phyloP scores from a whole-genome alignment of 1,139 yeast genomes.

The Pichia sp. region DNA sequence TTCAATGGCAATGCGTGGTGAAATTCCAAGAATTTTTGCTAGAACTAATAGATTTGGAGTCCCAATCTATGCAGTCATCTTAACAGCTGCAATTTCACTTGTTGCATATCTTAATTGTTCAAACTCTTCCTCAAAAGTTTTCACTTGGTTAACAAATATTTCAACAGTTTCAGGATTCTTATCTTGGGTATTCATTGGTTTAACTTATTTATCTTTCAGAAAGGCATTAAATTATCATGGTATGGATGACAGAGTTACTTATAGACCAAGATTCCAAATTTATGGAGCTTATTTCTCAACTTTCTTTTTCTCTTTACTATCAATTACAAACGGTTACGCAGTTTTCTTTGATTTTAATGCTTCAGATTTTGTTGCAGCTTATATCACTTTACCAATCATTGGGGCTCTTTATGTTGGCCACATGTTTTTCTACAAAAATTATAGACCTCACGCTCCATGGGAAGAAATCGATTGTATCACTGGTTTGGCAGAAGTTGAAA shows the following conservation, averaged over 20 bases:
- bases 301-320: conserved; percentile 36
- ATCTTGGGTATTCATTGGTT: conserved; percentile 37
- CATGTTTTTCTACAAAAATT: conserved; percentile 30
- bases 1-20: conserved; percentile 36
- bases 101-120: conserved; percentile 30
- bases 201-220: conserved; percentile 47
- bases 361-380: conserved; percentile 51
- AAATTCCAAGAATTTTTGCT: conserved; percentile 41
- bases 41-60: conserved; percentile 37
- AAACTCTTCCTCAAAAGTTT: conserved; percentile 26
- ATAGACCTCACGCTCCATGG: conserved; percentile 30
- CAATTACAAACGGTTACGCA: conserved; percentile 48
- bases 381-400: conserved; percentile 52
- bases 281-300: conserved; percentile 40
- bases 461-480: conserved; percentile 40
- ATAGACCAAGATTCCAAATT: conserved; percentile 38
- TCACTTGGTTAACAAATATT: conserved; percentile 35
- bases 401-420: conserved; percentile 37
- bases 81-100: conserved; percentile 32
- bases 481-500: conserved; percentile 37
- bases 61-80: conserved; percentile 33
- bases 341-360: conserved; percentile 41
- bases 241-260: conserved; percentile 40
- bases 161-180: conserved; percentile 40
- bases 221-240: conserved; percentile 40